A percentile compares a stretch with the other conserved stretches of the same genome.
phyloP scores from a whole-genome alignment of 805 yeast species.

The Starmerella geochares region DNA sequence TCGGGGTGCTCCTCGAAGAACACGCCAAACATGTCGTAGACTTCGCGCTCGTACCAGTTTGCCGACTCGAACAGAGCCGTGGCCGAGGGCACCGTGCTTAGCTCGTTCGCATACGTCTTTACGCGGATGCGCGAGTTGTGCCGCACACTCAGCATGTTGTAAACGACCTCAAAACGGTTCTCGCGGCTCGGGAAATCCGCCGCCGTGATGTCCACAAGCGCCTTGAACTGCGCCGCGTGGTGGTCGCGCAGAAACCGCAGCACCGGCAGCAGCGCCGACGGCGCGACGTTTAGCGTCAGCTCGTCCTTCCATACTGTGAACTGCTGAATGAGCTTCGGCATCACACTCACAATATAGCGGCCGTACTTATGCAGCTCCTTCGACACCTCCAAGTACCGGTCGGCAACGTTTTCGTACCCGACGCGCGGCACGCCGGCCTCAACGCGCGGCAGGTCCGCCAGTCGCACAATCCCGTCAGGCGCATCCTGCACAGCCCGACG shows the following conservation, averaged over 20 bases:
- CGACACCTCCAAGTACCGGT: slow-evolving; percentile 51
- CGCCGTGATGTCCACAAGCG: slow-evolving; percentile 72
- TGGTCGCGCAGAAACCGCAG: slow-evolving; percentile 63
- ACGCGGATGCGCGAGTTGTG: slow-evolving; percentile 81
- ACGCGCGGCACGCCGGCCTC: slow-evolving; percentile 31
- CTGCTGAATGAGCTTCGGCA: slow-evolving; percentile 75
- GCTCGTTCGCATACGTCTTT: slow-evolving; percentile 78
- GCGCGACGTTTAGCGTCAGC: slow-evolving; percentile 63
- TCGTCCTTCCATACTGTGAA: slow-evolving; percentile 89
- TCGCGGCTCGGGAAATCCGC: slow-evolving; percentile 78
- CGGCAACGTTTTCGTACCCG: slow-evolving; percentile 52
- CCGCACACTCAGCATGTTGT: slow-evolving; percentile 68
- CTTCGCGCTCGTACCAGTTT: slow-evolving; percentile 85
- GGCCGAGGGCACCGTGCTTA: slow-evolving; percentile 68
- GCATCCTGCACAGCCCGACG: slow-evolving; percentile 20
- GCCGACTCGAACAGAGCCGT: slow-evolving; percentile 68
- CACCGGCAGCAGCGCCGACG: slow-evolving; percentile 63
- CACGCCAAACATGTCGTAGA: slow-evolving; percentile 77
- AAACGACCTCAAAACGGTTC: slow-evolving; percentile 78
- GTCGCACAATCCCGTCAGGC: slow-evolving; percentile 31
- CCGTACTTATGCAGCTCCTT: slow-evolving; percentile 78
- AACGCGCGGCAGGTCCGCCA: slow-evolving; percentile 29
- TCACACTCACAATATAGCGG: slow-evolving; percentile 58
- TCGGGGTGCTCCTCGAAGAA: slow-evolving; percentile 86
- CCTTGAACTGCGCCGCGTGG: slow-evolving; percentile 69